phyloP scores from a whole-genome alignment of 2,329 filamentous ascomycete species.

The Coniella lustricola region DNA sequence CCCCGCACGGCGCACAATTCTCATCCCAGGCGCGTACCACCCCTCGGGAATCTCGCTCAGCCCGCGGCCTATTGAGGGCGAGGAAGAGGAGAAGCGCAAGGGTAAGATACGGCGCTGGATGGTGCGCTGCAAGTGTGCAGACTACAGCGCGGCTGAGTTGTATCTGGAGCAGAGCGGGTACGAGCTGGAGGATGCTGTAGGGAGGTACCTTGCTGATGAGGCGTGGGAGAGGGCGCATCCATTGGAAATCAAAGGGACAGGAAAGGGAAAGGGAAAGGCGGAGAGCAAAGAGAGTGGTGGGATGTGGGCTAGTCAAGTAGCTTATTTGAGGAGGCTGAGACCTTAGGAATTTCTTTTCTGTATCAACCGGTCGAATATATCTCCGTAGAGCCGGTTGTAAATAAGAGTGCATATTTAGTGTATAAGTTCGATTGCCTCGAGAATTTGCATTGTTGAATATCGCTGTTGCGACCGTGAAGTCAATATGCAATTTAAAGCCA shows the following conservation, averaged over 20 bases:
- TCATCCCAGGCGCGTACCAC: conserved; percentile 67
- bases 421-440: background rate
- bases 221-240: conserved; percentile 68
- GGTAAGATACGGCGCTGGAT: conserved; percentile 68
- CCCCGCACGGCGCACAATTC: conserved; percentile 57
- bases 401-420: background rate
- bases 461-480: background rate
- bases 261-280: conserved; percentile 21
- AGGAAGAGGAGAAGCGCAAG: conserved; percentile 67
- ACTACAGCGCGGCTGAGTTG: conserved; percentile 68
- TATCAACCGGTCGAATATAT: too few relatives aligned
- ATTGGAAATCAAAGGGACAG: conserved; percentile 34
- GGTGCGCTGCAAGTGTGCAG: conserved; percentile 68
- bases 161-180: conserved; percentile 67
- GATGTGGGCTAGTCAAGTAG: conserved; percentile 13
- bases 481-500: background rate
- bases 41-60: conserved; percentile 37
- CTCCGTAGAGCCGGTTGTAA: too few relatives aligned
- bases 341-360: too few relatives aligned
- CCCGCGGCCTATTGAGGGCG: conserved; percentile 63
- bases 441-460: background rate
- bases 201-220: conserved; percentile 63
- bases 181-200: conserved; percentile 57
- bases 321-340: conserved; percentile 12
- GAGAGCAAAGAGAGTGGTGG: conserved; percentile 3